These are phyloP conservation scores for Hypoxylon sp. DNA, from an alignment of 2,329 filamentous ascomycete species.

Conservation along the genomic window DNA sequence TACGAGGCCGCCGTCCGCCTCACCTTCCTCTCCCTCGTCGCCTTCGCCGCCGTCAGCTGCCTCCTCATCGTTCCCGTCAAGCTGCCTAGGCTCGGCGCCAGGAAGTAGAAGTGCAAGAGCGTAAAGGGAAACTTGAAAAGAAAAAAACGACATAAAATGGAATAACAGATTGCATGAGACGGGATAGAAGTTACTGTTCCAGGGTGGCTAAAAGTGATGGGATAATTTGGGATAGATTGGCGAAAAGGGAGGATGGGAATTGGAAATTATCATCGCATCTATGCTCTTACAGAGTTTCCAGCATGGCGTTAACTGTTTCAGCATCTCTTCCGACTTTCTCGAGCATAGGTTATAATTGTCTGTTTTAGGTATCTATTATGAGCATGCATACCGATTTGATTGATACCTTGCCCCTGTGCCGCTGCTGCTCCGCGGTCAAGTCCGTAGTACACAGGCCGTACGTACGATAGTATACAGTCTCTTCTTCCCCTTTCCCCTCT, in stretches of 20 bases:
- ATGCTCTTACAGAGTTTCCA: neutral
- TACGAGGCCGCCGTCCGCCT: conserved; percentile 61
- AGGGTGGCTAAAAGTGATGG: neutral
- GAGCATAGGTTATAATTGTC: neutral
- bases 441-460: neutral
- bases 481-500: neutral
- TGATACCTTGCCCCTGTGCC: neutral
- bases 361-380: conserved; percentile 12
- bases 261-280: neutral
- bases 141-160: neutral
- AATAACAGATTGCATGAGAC: no score
- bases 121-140: neutral
- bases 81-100: conserved; percentile 60
- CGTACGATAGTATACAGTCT: conserved; percentile 26
- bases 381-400: conserved; percentile 1
- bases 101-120: no score
- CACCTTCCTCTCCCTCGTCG: conserved; percentile 55
- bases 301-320: neutral
- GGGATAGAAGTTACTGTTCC: neutral
- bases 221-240: no score
- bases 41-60: conserved; percentile 58
- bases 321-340: neutral
- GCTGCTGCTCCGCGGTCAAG: neutral
- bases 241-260: neutral
- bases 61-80: conserved; percentile 59